A percentile compares a stretch with the other conserved stretches of the same genome.
These are phyloP conservation scores for Ulota crispa DNA, from an alignment of 225 moss, liverwort and hornwort genomes.

Conservation along the genomic window DNA sequence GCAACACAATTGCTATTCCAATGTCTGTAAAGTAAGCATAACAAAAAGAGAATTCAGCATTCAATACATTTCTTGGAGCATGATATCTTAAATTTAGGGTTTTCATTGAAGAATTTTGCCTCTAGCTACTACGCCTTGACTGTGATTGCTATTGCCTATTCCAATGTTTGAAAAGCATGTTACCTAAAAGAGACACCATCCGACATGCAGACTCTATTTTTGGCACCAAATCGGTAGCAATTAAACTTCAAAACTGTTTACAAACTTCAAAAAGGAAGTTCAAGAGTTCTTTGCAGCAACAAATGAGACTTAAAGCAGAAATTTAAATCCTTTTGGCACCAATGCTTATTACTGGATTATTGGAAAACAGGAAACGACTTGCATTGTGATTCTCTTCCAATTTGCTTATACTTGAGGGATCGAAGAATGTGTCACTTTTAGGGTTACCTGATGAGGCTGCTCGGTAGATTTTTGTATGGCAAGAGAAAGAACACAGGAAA, in stretches of 20 bases:
- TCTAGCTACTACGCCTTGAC: background rate
- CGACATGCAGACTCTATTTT: background rate
- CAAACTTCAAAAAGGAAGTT: background rate
- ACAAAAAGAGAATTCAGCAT: background rate
- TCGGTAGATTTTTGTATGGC: background rate
- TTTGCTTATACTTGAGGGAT: fast-evolving
- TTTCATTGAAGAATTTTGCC: background rate
- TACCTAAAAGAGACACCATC: background rate
- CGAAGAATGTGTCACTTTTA: background rate
- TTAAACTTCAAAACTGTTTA: background rate
- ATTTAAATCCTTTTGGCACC: too few species aligned
- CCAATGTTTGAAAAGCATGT: background rate
- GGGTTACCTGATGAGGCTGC: background rate
- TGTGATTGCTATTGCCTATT: background rate
- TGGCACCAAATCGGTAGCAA: background rate
- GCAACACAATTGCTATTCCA: background rate
- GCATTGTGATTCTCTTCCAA: fast-evolving
- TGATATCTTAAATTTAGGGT: background rate
- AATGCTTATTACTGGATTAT: background rate
- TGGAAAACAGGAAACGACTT: background rate
- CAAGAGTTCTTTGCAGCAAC: background rate
- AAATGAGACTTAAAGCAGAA: background rate
- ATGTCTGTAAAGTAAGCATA: background rate
- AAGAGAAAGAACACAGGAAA: background rate
- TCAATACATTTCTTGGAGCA: background rate